Conservation (phyloP, 257 asterid species). For the Avicennia marina region DNA sequence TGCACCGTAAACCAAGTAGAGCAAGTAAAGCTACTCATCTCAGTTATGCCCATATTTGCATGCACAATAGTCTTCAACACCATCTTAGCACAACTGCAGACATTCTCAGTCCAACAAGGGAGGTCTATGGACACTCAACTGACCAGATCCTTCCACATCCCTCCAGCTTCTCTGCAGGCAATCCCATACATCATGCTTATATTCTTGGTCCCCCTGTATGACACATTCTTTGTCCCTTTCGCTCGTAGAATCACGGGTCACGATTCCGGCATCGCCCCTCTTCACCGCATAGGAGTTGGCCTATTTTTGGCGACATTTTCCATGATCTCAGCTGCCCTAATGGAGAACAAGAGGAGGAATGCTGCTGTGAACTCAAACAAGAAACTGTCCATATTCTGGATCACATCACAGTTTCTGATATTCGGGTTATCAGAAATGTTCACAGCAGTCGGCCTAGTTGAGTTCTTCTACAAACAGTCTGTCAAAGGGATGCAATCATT, state of each 20-base stretch:
- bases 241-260: conserved; percentile 66
- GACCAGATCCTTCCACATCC: conserved; percentile 56
- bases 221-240: conserved; percentile 67
- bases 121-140: conserved; percentile 73
- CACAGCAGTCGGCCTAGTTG: conserved; percentile 87
- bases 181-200: conserved; percentile 82
- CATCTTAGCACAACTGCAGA: conserved; percentile 81
- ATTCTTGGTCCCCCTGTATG: conserved; percentile 78
- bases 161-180: conserved; percentile 95
- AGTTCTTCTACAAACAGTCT: conserved; percentile 79
- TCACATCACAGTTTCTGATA: conserved; percentile 77
- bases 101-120: conserved; percentile 97
- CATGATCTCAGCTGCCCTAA: conserved; percentile 77
- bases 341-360: conserved; percentile 60
- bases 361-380: conserved; percentile 13
- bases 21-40: conserved; percentile 63
- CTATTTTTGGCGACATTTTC: conserved; percentile 72
- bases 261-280: conserved; percentile 61
- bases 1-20: conserved; percentile 68
- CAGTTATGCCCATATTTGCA: conserved; percentile 74
- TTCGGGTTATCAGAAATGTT: conserved; percentile 90
- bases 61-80: conserved; percentile 95
- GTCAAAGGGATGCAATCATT: conserved; percentile 71
- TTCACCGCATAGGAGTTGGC: conserved; percentile 72
- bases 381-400: conserved; percentile 62